Base-by-base conservation (phyloP, 768 basidiomycete species). In the Kwoniella botswanensis region DNA sequence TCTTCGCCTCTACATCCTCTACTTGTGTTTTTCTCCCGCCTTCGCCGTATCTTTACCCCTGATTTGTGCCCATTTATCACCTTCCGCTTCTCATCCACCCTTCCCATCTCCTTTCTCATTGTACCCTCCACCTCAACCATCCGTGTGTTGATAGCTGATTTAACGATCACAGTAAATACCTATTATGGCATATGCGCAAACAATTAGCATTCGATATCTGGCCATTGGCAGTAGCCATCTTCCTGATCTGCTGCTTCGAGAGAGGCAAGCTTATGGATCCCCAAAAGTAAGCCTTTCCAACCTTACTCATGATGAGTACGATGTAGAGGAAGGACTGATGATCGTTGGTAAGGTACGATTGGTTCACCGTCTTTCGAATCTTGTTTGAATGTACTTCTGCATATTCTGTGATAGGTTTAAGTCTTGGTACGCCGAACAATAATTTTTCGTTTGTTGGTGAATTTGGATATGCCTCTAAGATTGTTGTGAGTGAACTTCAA, bases 141-240 rank as follows among this genome's bases (percentile, higher is more conserved):
- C 35, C 35, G 7, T 7, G 35, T 35, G 35, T 35, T 7, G 6
- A 35, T 35, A 7, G 54, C 54, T 55, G 54, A 55, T 22, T 55
- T 24, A 18, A 24, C 7, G 11, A 55, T 13, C 9, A 55, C 54
- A 76, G 77, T 54, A 81, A 81, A 70, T 81, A 81, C 61, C 75
- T 81, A 6, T 26, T 64, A 50, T 79, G 74, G 73, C 80, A 81
- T 41, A 64, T 78, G 59, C 72, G 72, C 2, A 68, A 70, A 50
- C 77, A 82, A 56, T 71, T 82, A 21, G 79, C 79, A 15, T 82
- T 82, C 68, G 81, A 82, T 60, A 72, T 82, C 21, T 82, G 81
- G 81, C 79, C 81, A 10, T 59, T 82, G 43, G 70, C 76, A 2
- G 42, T 78, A 7, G 79, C 76, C 22, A 76, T 76, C 24, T 76